These are phyloP conservation scores for Linum usitatissimum DNA, from an alignment of 345 rosid genomes.

Conservation along the genomic window DNA sequence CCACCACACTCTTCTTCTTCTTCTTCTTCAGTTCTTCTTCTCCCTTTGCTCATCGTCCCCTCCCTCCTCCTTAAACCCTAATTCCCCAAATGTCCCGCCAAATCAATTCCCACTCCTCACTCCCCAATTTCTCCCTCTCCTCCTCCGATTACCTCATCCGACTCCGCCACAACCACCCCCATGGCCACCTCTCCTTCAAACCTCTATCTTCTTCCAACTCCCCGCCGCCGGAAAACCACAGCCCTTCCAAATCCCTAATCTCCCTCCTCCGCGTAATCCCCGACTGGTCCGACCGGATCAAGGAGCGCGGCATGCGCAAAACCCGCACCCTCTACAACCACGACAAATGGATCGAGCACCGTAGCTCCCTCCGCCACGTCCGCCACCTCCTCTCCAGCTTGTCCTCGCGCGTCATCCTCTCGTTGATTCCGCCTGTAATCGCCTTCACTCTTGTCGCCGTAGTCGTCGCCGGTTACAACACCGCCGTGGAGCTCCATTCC, in stretches of 20 bases:
- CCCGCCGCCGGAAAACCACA: conserved; percentile 15
- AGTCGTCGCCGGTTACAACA: conserved; percentile 53
- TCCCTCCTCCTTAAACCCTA: no score
- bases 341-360: conserved; percentile 68
- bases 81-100: no score
- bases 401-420: conserved; percentile 71
- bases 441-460: conserved; percentile 61
- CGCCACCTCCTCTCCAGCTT: conserved; percentile 65
- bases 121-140: no score
- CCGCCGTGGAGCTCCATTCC: conserved; percentile 46
- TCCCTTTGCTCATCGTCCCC: no score
- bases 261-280: conserved; percentile 64
- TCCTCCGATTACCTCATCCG: background rate
- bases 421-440: conserved; percentile 76
- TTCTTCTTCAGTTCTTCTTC: no score
- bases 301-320: conserved; percentile 73
- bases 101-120: no score
- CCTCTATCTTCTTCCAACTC: conserved; percentile 12
- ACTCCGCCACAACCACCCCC: background rate
- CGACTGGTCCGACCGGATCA: conserved; percentile 71
- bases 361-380: conserved; percentile 79
- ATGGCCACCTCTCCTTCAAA: conserved; percentile 12
- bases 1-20: no score
- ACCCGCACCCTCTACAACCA: conserved; percentile 70
- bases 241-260: conserved; percentile 20